phyloP scores from a whole-genome alignment of 2,329 filamentous ascomycete genomes.

The Colletotrichum nymphaeae region DNA sequence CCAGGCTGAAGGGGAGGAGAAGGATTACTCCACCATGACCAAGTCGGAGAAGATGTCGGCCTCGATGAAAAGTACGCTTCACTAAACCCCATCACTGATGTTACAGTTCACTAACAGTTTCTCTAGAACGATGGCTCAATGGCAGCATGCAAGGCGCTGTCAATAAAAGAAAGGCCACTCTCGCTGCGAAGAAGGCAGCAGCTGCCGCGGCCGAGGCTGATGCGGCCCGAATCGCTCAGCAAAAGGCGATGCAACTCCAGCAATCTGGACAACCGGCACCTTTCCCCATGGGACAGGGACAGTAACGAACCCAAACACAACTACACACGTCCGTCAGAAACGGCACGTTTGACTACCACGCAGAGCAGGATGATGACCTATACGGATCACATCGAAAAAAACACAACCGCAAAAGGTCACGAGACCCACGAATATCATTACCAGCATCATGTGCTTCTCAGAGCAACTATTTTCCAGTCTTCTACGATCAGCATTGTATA shows the following conservation, averaged over 20 bases:
- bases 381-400: neutral
- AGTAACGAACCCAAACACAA: neutral
- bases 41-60: slow-evolving; percentile 76
- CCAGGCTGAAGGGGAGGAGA: slow-evolving; percentile 50
- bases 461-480: neutral
- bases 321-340: neutral
- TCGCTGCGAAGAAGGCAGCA: slow-evolving; percentile 68
- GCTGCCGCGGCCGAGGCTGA: slow-evolving; percentile 40
- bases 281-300: neutral
- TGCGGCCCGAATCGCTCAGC: slow-evolving; percentile 16
- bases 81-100: neutral
- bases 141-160: slow-evolving; percentile 71
- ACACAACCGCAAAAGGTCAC: neutral
- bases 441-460: slow-evolving; percentile 20
- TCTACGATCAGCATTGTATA: slow-evolving; percentile 26
- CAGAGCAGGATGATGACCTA: neutral
- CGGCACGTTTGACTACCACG: neutral
- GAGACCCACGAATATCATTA: slow-evolving; percentile 9
- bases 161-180: slow-evolving; percentile 69
- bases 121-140: slow-evolving; percentile 67
- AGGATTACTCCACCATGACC: slow-evolving; percentile 71
- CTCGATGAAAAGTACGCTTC: slow-evolving; percentile 70
- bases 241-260: slow-evolving; percentile 5
- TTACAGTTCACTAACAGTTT: slow-evolving; percentile 40
- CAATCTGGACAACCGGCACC: slow-evolving; percentile 9